Conservation (phyloP, 208 protist genomes). For the Herpetomonas muscarum region DNA sequence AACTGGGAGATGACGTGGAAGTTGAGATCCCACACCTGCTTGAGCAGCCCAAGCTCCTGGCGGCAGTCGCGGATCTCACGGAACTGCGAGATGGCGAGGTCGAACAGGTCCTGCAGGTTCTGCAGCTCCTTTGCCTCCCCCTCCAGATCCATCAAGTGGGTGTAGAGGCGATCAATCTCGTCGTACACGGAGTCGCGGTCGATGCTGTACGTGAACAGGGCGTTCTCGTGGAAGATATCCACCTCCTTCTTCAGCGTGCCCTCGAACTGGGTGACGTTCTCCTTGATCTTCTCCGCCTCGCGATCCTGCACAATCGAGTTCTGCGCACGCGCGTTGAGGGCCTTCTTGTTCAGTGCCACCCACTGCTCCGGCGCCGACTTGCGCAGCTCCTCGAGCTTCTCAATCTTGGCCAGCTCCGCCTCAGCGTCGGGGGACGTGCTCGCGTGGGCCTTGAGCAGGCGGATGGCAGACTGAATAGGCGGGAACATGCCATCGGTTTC, state of each 20-base stretch:
- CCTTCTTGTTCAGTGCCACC: constrained; percentile 89
- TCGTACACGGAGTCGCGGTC: constrained; percentile 76
- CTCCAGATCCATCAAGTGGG: constrained; percentile 85
- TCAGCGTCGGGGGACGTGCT: constrained; percentile 74
- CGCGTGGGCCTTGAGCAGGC: constrained; percentile 88
- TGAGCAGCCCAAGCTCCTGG: constrained; percentile 88
- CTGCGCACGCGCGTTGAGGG: constrained; percentile 90
- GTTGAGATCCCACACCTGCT: constrained; percentile 93
- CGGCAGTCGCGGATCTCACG: constrained; percentile 91
- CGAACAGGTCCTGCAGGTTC: constrained; percentile 94
- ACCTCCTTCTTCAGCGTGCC: constrained; percentile 69
- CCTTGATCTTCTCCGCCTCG: constrained; percentile 92
- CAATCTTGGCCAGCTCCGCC: constrained; percentile 82
- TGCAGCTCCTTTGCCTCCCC: constrained; percentile 83
- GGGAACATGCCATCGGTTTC: constrained; percentile 89
- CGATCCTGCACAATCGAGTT: constrained; percentile 91
- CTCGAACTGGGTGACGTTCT: constrained; percentile 75
- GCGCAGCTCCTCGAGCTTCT: constrained; percentile 87
- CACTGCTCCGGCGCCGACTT: constrained; percentile 91
- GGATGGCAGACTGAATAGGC: constrained; percentile 87
- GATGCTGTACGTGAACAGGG: constrained; percentile 86
- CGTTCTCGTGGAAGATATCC: constrained; percentile 72
- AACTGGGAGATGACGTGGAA: constrained; percentile 93
- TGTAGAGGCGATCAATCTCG: constrained; percentile 77
- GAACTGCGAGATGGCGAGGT: constrained; percentile 91